phyloP scores from a whole-genome alignment of 1,139 yeast genomes.

The Taphrina betulina region DNA sequence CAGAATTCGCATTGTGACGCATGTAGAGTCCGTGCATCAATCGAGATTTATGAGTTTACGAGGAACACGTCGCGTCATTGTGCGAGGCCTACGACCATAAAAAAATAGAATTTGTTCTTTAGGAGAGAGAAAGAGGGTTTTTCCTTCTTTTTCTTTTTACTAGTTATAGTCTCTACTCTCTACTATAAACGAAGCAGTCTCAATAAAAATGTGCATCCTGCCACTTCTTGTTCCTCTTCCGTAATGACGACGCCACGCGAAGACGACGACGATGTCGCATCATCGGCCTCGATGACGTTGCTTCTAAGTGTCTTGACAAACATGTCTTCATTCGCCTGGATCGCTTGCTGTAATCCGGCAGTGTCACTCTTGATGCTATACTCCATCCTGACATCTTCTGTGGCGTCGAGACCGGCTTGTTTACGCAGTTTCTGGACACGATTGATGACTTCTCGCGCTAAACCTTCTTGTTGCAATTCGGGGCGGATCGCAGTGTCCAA shows the following conservation, averaged over 20 bases:
- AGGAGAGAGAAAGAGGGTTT: too few relatives aligned
- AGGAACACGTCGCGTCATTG: too few relatives aligned
- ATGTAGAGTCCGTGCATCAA: too few relatives aligned
- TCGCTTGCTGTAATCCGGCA: constrained; percentile 63
- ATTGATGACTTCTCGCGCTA: constrained; percentile 93
- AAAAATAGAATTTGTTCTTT: too few relatives aligned
- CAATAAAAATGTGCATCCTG: constrained; percentile 77
- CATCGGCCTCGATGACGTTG: constrained; percentile 40
- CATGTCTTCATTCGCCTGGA: constrained; percentile 64
- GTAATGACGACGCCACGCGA: constrained; percentile 54
- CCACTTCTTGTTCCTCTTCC: constrained; percentile 87
- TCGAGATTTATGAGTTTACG: too few relatives aligned
- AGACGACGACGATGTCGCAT: background rate
- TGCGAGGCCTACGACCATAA: too few relatives aligned
- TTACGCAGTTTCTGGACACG: constrained; percentile 97
- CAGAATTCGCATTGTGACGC: too few relatives aligned
- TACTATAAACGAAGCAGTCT: constrained; percentile 58
- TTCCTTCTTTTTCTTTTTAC: too few relatives aligned
- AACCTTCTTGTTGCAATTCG: constrained; percentile 87
- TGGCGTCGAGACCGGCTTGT: constrained; percentile 90
- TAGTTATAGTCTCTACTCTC: too few relatives aligned
- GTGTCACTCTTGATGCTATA: constrained; percentile 66
- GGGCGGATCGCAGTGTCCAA: constrained; percentile 85
- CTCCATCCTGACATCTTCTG: constrained; percentile 91
- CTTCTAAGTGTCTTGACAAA: constrained; percentile 71